A percentile compares a stretch with the other conserved stretches of the same genome.
phyloP scores from a whole-genome alignment of 257 asterid genomes.

The Gentiana dahurica region DNA sequence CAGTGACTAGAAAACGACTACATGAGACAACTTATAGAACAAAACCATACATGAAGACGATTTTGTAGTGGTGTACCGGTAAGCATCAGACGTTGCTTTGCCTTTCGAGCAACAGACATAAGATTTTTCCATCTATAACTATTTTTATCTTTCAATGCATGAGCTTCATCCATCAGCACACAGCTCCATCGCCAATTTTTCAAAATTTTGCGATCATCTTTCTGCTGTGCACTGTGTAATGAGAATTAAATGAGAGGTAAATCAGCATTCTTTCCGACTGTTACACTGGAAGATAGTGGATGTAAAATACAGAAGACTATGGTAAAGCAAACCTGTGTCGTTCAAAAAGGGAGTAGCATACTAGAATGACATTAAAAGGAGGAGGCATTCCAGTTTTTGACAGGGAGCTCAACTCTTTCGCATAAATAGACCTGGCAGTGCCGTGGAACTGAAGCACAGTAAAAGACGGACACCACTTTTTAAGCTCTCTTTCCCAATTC shows the following conservation, averaged over 20 bases:
- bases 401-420: slow-evolving; percentile 60
- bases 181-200: slow-evolving; percentile 89
- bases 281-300: neutral
- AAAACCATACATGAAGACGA: slow-evolving; percentile 75
- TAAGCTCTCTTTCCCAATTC: slow-evolving; percentile 98
- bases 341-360: slow-evolving; percentile 92
- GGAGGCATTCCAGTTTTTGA: slow-evolving; percentile 74
- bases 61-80: slow-evolving; percentile 98
- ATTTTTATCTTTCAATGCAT: slow-evolving; percentile 91
- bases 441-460: slow-evolving; percentile 90
- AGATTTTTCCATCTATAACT: slow-evolving; percentile 97
- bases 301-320: neutral
- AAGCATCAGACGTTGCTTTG: slow-evolving; percentile 91
- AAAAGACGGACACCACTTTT: slow-evolving; percentile 82
- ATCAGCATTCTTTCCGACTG: neutral
- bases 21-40: neutral
- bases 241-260: neutral
- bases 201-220: slow-evolving; percentile 93
- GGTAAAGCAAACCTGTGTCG: slow-evolving; percentile 57
- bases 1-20: neutral
- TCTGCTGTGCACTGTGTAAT: slow-evolving; percentile 75
- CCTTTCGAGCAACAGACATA: slow-evolving; percentile 84
- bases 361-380: slow-evolving; percentile 83
- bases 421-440: slow-evolving; percentile 64
- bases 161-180: slow-evolving; percentile 98